A percentile compares a stretch with the other conserved stretches of the same genome.
Conservation (phyloP, 2,329 filamentous ascomycete species). For the Berkeleyomyces basicola region DNA sequence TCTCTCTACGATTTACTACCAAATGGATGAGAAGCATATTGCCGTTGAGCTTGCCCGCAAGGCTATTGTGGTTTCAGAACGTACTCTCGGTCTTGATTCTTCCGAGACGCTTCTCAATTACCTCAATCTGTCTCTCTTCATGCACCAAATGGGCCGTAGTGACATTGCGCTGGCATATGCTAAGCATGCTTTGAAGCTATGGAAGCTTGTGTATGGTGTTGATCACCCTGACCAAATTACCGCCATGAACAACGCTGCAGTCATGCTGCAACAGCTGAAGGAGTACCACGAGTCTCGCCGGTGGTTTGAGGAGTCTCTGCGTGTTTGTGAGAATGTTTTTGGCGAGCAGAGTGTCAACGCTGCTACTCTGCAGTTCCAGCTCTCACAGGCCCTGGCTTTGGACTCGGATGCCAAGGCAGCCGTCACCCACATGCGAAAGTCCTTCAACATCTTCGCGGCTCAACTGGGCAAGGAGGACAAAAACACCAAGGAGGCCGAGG, state of each 20-base stretch:
- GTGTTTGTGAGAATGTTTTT: conserved; percentile 76
- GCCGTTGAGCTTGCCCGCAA: conserved; percentile 92
- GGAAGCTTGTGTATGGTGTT: conserved; percentile 90
- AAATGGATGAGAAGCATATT: conserved; percentile 92
- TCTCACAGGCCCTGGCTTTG: conserved; percentile 87
- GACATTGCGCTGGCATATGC: conserved; percentile 74
- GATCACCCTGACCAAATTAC: conserved; percentile 96
- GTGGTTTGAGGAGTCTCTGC: conserved; percentile 90
- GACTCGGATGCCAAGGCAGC: conserved; percentile 88
- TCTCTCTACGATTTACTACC: conserved; percentile 88
- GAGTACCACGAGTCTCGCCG: conserved; percentile 84
- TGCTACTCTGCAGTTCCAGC: conserved; percentile 89
- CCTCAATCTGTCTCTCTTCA: conserved; percentile 84
- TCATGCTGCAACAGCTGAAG: conserved; percentile 95
- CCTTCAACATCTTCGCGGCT: conserved; percentile 83
- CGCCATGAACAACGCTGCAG: conserved; percentile 94
- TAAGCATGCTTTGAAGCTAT: conserved; percentile 81
- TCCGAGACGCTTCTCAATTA: conserved; percentile 90
- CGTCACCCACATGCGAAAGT: conserved; percentile 86
- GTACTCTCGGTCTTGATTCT: conserved; percentile 84
- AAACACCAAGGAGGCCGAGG: conserved; percentile 96
- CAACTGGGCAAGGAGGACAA: conserved; percentile 81
- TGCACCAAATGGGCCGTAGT: conserved; percentile 84
- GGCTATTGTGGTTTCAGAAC: conserved; percentile 87
- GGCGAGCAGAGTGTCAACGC: conserved; percentile 83